These are phyloP conservation scores for Allantophomopsis lycopodina DNA, from an alignment of 2,329 filamentous ascomycete species.

Conservation along the genomic window DNA sequence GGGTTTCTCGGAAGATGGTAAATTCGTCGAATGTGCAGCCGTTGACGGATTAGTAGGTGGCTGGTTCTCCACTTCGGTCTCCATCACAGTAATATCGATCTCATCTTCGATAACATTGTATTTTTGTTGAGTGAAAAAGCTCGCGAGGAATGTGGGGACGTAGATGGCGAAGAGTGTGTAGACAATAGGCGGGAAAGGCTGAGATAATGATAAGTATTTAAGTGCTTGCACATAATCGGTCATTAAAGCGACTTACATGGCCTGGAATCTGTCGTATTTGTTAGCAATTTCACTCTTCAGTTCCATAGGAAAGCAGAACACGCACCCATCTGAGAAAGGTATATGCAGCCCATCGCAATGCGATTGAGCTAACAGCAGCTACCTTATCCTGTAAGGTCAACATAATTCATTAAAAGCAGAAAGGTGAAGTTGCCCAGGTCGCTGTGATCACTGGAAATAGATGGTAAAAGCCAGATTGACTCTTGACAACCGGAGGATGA, in stretches of 20 bases:
- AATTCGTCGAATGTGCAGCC: conserved; percentile 12
- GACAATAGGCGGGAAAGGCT: conserved; percentile 27
- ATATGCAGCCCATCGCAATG: conserved; percentile 33
- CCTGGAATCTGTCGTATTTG: conserved; percentile 12
- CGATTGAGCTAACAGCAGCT: conserved; percentile 27
- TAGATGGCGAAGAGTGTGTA: conserved; percentile 55
- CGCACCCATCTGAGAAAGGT: conserved; percentile 50
- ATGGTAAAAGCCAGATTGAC: too few relatives aligned
- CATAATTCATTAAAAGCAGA: conserved; percentile 3
- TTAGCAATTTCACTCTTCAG: neutral
- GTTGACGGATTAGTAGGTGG: conserved; percentile 11
- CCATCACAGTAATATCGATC: conserved; percentile 64
- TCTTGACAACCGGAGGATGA: too few relatives aligned
- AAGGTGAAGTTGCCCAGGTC: too few relatives aligned
- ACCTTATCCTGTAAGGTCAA: conserved; percentile 13
- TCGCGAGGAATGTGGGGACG: conserved; percentile 45
- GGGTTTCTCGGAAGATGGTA: conserved; percentile 13
- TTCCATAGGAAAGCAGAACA: conserved; percentile 2
- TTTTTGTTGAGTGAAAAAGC: conserved; percentile 39
- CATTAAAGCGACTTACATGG: conserved; percentile 15
- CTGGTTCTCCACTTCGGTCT: conserved; percentile 25
- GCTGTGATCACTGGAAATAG: too few relatives aligned
- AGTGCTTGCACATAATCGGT: conserved; percentile 1
- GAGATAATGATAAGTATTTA: conserved; percentile 1
- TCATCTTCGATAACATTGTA: conserved; percentile 56